Evolutionary conservation across 352 stramenopile species (phyloP).

Genomic region (Pythium folliculosum): DNA sequence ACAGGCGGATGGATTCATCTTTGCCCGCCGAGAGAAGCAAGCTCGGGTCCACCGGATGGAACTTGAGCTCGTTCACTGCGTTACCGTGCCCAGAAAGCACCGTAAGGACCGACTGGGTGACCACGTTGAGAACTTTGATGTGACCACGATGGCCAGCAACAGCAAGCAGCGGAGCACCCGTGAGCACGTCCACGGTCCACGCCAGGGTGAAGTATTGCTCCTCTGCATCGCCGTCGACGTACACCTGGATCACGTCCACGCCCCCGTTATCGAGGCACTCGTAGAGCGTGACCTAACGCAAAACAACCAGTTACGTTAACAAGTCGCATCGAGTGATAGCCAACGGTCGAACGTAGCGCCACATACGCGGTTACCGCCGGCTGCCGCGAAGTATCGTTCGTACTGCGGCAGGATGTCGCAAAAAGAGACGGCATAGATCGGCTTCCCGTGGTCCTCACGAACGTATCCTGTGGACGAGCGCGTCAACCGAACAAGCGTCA

Average conservation of each 20-base stretch:
- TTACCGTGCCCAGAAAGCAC: slow-evolving; percentile 90
- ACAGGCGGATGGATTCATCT: slow-evolving; percentile 92
- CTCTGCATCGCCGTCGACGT: slow-evolving; percentile 73
- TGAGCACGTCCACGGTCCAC: slow-evolving; percentile 79
- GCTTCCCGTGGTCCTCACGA: slow-evolving; percentile 71
- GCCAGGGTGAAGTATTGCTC: slow-evolving; percentile 80
- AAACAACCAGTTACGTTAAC: not conserved
- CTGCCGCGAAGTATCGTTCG: slow-evolving; percentile 71
- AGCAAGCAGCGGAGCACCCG: slow-evolving; percentile 67
- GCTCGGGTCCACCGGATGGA: slow-evolving; percentile 87
- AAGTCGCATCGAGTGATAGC: not conserved
- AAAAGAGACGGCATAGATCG: slow-evolving; percentile 78
- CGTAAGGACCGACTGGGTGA: slow-evolving; percentile 75
- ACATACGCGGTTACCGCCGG: slow-evolving; percentile 68
- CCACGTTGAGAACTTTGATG: slow-evolving; percentile 85
- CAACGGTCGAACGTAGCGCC: not conserved
- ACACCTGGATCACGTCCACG: slow-evolving; percentile 80
- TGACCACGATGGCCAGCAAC: slow-evolving; percentile 69
- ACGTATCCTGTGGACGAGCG: slow-evolving; percentile 48
- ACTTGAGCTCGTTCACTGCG: slow-evolving; percentile 92
- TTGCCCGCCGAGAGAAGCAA: slow-evolving; percentile 91
- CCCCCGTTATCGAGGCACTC: slow-evolving; percentile 74
- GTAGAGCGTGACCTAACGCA: slow-evolving; percentile 65
- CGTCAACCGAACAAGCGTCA: not conserved
- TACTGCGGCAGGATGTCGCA: slow-evolving; percentile 69